phyloP scores from a whole-genome alignment of 192 early-diverging fungal genomes.

The Podila verticillata region DNA sequence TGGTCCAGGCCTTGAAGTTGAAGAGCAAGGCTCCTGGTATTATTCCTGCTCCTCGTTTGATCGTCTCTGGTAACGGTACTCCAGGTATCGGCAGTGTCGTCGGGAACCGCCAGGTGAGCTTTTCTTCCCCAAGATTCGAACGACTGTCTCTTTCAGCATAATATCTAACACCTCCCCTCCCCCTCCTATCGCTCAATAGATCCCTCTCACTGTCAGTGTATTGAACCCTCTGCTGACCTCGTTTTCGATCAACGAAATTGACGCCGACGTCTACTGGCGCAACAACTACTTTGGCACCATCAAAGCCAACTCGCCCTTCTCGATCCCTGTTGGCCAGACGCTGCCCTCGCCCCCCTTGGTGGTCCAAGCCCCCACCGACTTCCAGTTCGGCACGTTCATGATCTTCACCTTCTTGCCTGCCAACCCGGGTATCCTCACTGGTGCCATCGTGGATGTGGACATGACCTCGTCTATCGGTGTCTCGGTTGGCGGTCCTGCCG shows the following conservation, averaged over 20 bases:
- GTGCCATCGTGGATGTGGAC: conserved; percentile 16
- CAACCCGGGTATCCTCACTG: conserved; percentile 29
- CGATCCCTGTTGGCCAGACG: conserved; percentile 11
- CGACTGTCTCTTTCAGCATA: too few species aligned
- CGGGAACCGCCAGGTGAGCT: conserved; percentile 22
- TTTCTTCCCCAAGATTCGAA: too few species aligned
- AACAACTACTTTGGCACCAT: conserved; percentile 24
- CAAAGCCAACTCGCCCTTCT: conserved; percentile 2
- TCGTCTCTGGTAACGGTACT: conserved; percentile 15
- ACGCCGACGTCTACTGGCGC: conserved; percentile 25
- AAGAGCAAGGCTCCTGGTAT: conserved; percentile 36
- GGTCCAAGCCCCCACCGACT: conserved; percentile 21
- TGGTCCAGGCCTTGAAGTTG: conserved; percentile 9
- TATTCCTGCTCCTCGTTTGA: conserved; percentile 28
- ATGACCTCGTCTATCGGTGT: conserved; percentile 22
- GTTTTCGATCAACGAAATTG: conserved; percentile 8
- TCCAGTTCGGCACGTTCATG: conserved; percentile 39
- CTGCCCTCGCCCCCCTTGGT: conserved; percentile 11
- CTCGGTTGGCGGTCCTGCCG: conserved; percentile 14
- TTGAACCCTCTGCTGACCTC: conserved; percentile 31
- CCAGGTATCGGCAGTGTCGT: conserved; percentile 23
- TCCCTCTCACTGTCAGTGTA: conserved; percentile 21
- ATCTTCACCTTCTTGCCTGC: conserved; percentile 20
- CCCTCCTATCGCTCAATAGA: background rate
- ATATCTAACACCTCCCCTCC: too few species aligned